Base-by-base conservation (phyloP, 345 rosid species). In the Barbarea vulgaris region DNA sequence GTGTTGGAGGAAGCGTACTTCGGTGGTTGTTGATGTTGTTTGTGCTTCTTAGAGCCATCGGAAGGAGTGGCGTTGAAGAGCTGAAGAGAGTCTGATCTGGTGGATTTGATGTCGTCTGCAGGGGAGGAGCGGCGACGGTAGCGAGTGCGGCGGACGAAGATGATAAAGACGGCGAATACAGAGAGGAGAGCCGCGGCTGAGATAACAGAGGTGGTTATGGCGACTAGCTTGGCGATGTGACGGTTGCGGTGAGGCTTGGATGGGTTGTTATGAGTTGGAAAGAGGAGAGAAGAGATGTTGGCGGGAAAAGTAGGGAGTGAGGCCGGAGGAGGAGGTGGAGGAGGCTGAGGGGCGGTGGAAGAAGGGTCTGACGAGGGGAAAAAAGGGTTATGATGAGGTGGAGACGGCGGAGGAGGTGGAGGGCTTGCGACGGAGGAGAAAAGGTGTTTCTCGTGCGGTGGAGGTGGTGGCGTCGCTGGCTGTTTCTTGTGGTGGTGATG, bases 301-400 rank as follows among this genome's bases (percentile, higher is more conserved):
- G 99, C 97, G 47, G 99, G 99, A 59, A 95, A 90, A 30, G 99
- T 84, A 6, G 87, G 80, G 70, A 86, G 78, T 13, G 81, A 14
- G 54, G 88, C 56, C 0, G 84, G 74, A 12, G 88, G 87, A 8
- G 85, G 81, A 0, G 97, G 80, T 1, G 86, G 64, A 15, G 71
- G 79, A 9, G 70, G 59, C 44, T 80, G 47, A 10, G 88, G 67
- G 50, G 37, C 6, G 64, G 69, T 22, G 18, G 73, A 78, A 1
- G 63, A 17, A 2, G 81, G 81, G 73, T 78, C 73, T 13, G 79
- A 60, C 25, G 82, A 59, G 0, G 87, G 89, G 55, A 86, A 89
- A 60, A 88, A 88, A 0, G 91, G 77, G 25, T 50, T 83, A 2
- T 42, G 83, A 11, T 34, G 70, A 4, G 78, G 78, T 67, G 18